Percentiles rank a stretch among this genome's conserved stretches.
Conservation (phyloP, 257 asterid species). For the Gentiana dahurica region DNA sequence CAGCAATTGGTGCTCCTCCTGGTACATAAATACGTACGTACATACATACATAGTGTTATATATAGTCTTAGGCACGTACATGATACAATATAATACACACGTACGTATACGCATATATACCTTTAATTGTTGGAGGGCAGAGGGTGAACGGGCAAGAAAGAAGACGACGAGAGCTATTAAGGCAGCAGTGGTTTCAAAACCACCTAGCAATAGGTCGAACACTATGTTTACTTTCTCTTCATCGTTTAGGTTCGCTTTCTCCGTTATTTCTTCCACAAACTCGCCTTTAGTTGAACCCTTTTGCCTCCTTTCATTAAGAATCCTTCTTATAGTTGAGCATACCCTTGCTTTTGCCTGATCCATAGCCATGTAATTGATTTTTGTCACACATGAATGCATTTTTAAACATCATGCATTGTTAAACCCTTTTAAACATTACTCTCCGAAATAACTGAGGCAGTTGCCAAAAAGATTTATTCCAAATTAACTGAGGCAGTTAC, state of each 20-base stretch:
- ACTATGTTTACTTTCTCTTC: constrained; percentile 57
- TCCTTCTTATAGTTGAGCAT: constrained; percentile 29
- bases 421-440: too few relatives aligned
- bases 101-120: constrained; percentile 12
- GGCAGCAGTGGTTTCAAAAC: constrained; percentile 84
- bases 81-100: too few relatives aligned
- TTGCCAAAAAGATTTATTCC: too few relatives aligned
- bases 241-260: constrained; percentile 30
- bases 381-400: not conserved
- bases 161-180: constrained; percentile 56
- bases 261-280: constrained; percentile 33
- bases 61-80: too few relatives aligned
- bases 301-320: constrained; percentile 21
- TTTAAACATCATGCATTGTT: not conserved
- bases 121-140: constrained; percentile 33
- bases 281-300: constrained; percentile 15
- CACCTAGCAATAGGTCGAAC: constrained; percentile 60
- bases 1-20: constrained; percentile 52
- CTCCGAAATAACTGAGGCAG: too few relatives aligned
- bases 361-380: too few relatives aligned
- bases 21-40: constrained; percentile 1
- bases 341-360: constrained; percentile 57
- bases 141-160: constrained; percentile 47
- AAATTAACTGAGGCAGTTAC: too few relatives aligned
- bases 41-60: too few relatives aligned